Conservation (phyloP, 495 filamentous ascomycete genomes). For the Letharia columbiana region DNA sequence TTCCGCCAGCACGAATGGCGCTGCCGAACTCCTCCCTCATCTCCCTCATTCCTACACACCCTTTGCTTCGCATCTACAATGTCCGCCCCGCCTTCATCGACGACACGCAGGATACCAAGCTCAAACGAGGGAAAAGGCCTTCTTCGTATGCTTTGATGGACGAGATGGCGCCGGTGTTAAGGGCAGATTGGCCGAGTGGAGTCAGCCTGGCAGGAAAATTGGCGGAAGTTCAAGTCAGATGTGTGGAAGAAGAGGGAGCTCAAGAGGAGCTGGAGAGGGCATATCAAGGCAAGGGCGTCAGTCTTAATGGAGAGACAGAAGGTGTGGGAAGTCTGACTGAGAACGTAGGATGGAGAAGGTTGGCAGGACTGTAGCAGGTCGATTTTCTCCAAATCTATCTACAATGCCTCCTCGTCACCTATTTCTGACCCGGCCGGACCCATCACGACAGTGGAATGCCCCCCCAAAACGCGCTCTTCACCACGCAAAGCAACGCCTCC, state of each 20-base stretch:
- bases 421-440: background rate
- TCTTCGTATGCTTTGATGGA: slow-evolving; percentile 7
- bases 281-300: slow-evolving; percentile 29
- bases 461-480: background rate
- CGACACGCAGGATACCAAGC: slow-evolving; percentile 26
- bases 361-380: slow-evolving; percentile 3
- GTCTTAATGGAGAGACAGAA: slow-evolving; percentile 34
- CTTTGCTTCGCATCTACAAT: slow-evolving; percentile 36
- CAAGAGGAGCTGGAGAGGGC: slow-evolving; percentile 26
- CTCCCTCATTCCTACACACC: slow-evolving; percentile 30
- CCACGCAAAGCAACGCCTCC: too few species aligned
- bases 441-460: background rate
- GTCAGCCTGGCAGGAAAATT: slow-evolving; percentile 39
- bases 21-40: slow-evolving; percentile 45
- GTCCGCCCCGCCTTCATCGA: slow-evolving; percentile 42
- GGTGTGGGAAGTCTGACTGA: slow-evolving; percentile 28
- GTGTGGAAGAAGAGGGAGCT: slow-evolving; percentile 43
- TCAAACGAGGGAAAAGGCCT: slow-evolving; percentile 36
- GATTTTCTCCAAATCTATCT: background rate
- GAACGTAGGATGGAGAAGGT: slow-evolving; percentile 11
- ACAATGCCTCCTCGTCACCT: background rate
- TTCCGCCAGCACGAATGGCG: slow-evolving; percentile 48
- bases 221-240: slow-evolving; percentile 36
- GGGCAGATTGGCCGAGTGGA: slow-evolving; percentile 16
- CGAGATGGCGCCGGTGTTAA: slow-evolving; percentile 9